A percentile compares a stretch with the other conserved stretches of the same genome.
phyloP scores from a whole-genome alignment of 805 yeast species.

The Nakazawaea ambrosiae region DNA sequence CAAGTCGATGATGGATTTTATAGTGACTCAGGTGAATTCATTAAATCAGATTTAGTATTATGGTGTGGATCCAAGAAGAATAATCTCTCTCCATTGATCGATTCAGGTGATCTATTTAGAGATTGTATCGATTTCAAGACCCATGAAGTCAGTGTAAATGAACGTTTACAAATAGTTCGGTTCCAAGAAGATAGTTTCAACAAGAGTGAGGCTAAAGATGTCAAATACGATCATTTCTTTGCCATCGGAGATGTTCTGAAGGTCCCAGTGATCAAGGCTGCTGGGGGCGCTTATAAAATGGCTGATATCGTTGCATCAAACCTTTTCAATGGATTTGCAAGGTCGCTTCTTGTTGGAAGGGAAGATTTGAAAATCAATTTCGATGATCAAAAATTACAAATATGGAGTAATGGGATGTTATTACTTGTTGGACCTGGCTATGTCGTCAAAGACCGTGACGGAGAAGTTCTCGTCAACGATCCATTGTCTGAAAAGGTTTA shows the following conservation, averaged over 20 bases:
- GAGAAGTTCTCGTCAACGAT: background rate
- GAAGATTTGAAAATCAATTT: too few species aligned
- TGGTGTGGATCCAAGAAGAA: conserved; percentile 31
- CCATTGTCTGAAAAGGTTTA: background rate
- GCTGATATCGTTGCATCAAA: conserved; percentile 22
- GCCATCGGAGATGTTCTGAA: conserved; percentile 31
- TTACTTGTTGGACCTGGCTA: conserved; percentile 4
- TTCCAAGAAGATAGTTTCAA: too few species aligned
- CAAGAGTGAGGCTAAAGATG: conserved; percentile 12
- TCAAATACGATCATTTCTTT: conserved; percentile 23
- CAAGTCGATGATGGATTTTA: conserved; percentile 17
- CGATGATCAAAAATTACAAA: background rate
- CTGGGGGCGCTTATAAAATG: conserved; percentile 29
- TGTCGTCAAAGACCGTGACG: conserved; percentile 2
- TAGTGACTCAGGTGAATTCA: conserved; percentile 17
- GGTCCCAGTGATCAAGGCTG: conserved; percentile 31
- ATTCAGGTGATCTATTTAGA: conserved; percentile 14
- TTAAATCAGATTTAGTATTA: conserved; percentile 25
- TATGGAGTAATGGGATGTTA: conserved; percentile 4
- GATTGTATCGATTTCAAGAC: conserved; percentile 17
- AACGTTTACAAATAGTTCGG: conserved; percentile 16
- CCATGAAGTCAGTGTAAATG: conserved; percentile 19
- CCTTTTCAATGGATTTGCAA: background rate
- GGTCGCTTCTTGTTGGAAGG: too few species aligned
- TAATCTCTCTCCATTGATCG: conserved; percentile 23